Percentiles rank a stretch among this genome's conserved stretches.
These are phyloP conservation scores for Rhynchospora tenuis DNA, from an alignment of 176 grass and related monocot species.

Conservation along the genomic window DNA sequence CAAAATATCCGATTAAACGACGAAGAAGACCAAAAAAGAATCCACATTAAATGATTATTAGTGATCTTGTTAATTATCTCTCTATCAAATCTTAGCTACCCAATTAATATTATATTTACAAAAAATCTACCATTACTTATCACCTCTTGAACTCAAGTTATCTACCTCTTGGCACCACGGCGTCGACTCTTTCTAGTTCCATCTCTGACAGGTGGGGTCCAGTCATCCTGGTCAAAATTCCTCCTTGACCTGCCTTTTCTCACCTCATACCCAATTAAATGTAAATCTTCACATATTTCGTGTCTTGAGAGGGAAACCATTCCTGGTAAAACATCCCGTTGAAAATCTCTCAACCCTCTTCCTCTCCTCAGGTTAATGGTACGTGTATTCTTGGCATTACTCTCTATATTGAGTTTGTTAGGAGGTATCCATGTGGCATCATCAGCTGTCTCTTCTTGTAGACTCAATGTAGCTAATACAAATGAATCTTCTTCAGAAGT, in stretches of 20 bases:
- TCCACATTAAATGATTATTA: background rate
- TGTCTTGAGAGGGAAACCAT: constrained; percentile 67
- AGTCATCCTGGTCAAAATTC: constrained; percentile 16
- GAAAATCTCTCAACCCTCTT: constrained; percentile 76
- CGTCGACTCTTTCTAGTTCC: constrained; percentile 1
- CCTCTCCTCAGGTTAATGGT: constrained; percentile 64
- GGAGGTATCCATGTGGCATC: constrained; percentile 36
- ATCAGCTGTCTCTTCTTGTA: constrained; percentile 53
- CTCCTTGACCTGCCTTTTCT: constrained; percentile 59
- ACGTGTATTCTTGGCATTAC: constrained; percentile 3
- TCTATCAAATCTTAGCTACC: background rate
- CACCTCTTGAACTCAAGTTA: background rate
- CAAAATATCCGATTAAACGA: background rate
- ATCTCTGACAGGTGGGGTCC: constrained; percentile 19
- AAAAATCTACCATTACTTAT: constrained; percentile 11
- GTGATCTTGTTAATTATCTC: constrained; percentile 13
- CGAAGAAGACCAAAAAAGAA: background rate
- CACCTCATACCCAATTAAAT: constrained; percentile 59
- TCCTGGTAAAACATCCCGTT: constrained; percentile 78
- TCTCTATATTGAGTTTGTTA: constrained; percentile 33
- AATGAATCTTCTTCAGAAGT: constrained; percentile 55
- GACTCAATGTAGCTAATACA: constrained; percentile 42
- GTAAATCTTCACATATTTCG: constrained; percentile 81
- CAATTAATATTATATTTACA: constrained; percentile 20
- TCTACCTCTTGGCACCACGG: background rate